Conservation (phyloP, 2,329 filamentous ascomycete species). For the Ophiostoma sp. region DNA sequence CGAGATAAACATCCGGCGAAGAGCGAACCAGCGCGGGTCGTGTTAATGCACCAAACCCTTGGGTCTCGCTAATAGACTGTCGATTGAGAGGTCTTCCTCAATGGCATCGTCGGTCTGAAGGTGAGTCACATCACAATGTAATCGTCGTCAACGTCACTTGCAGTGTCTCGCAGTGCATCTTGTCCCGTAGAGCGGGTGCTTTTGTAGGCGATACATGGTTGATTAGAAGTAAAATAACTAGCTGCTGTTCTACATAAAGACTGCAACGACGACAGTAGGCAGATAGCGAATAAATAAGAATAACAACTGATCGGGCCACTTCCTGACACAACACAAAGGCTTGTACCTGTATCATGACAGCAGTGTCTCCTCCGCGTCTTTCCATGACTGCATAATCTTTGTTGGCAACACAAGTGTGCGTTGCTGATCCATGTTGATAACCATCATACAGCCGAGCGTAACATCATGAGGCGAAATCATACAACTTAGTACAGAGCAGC, state of each 20-base stretch:
- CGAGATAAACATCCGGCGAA: conserved; percentile 95
- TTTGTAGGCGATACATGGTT: conserved; percentile 14
- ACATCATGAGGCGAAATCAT: conserved; percentile 13
- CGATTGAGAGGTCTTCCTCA: conserved; percentile 48
- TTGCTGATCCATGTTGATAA: conserved; percentile 4
- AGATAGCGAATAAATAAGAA: conserved; percentile 22
- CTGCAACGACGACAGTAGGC: conserved; percentile 14
- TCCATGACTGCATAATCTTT: not conserved
- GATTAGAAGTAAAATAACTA: conserved; percentile 16
- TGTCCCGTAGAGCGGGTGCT: not conserved
- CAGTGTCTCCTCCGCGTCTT: not conserved
- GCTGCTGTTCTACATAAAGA: conserved; percentile 23
- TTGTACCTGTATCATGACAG: too few species aligned
- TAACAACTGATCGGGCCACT: conserved; percentile 6
- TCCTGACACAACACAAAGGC: too few species aligned
- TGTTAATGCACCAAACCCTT: conserved; percentile 43
- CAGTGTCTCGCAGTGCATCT: not conserved
- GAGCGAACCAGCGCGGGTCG: conserved; percentile 51
- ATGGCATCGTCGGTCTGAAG: conserved; percentile 79
- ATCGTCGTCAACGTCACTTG: not conserved
- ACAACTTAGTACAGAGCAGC: not conserved
- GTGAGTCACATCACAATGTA: conserved; percentile 62
- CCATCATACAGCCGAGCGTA: not conserved
- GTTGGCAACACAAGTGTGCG: not conserved
- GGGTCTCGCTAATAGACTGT: conserved; percentile 77